A percentile compares a stretch with the other conserved stretches of the same genome.
Conservation (phyloP, 202 grass and related monocot species). For the Zizania palustris region DNA sequence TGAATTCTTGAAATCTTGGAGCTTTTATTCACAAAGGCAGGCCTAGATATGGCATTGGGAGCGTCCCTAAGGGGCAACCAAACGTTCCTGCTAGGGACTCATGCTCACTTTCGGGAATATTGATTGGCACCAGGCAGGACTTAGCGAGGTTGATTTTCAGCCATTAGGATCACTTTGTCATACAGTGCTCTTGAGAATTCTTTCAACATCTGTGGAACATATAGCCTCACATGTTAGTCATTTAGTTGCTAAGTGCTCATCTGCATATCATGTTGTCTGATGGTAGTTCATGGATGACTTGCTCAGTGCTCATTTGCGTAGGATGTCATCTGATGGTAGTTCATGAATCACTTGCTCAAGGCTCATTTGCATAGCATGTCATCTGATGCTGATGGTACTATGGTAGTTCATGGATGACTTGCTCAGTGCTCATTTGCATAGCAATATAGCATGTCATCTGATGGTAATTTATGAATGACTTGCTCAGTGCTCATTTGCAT, state of each 20-base stretch:
- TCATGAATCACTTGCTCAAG: constrained; percentile 5
- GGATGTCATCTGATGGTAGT: constrained; percentile 31
- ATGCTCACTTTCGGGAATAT: no score
- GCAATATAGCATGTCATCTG: no score
- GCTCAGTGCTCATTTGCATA: no score
- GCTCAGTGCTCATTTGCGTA: constrained; percentile 12
- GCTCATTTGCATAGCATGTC: constrained; percentile 15
- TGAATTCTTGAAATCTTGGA: no score
- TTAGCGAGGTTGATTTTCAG: no score
- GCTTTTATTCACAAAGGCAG: no score
- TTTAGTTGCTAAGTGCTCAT: constrained; percentile 16
- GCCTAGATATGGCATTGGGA: no score
- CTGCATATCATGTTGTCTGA: constrained; percentile 24
- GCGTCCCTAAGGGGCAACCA: no score
- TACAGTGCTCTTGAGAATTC: not conserved
- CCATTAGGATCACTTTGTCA: not conserved
- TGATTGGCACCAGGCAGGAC: no score
- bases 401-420: not conserved
- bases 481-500: constrained; percentile 12
- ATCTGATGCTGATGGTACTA: no score
- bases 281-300: not conserved
- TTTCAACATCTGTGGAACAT: not conserved
- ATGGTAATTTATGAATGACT: not conserved
- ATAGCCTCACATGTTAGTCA: not conserved
- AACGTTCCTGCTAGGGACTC: no score